phyloP scores from a whole-genome alignment of 108 stramenopile genomes.

The Fragilariopsis cylindrus region DNA sequence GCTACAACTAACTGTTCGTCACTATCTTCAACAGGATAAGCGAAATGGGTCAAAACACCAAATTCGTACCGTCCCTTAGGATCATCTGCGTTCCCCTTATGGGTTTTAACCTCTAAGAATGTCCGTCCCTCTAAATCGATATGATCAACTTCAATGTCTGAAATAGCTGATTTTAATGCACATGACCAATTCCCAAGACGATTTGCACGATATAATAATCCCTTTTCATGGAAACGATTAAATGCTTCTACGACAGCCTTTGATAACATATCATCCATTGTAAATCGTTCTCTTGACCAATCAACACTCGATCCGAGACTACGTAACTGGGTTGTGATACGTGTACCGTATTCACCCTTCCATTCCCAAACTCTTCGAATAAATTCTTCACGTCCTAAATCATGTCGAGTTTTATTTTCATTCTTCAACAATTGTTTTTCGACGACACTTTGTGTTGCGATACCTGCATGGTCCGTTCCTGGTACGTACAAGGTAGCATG shows the following conservation, averaged over 20 bases:
- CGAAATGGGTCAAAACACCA: conserved; percentile 94
- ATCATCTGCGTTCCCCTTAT: conserved; percentile 90
- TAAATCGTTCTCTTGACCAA: conserved; percentile 97
- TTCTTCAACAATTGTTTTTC: conserved; percentile 98
- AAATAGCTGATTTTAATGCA: conserved; percentile 96
- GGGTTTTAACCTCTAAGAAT: conserved; percentile 92
- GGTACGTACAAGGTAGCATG: conserved; percentile 98
- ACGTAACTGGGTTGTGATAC: conserved; percentile 92
- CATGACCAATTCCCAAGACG: conserved; percentile 98
- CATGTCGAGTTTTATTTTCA: conserved; percentile 89
- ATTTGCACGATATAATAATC: conserved; percentile 93
- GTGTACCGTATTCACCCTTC: conserved; percentile 94
- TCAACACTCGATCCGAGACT: conserved; percentile 91
- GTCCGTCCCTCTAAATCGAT: conserved; percentile 93
- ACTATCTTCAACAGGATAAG: conserved; percentile 92
- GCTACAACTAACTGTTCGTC: conserved; percentile 96
- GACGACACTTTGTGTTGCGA: conserved; percentile 99
- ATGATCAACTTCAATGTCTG: conserved; percentile 98
- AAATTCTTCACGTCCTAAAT: conserved; percentile 96
- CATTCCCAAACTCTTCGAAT: conserved; percentile 98
- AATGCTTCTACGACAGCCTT: conserved; percentile 93
- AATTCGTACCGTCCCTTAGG: conserved; percentile 96
- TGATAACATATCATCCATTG: conserved; percentile 97
- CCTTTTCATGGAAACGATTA: conserved; percentile 92
- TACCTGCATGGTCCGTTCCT: conserved; percentile 99